Base-by-base conservation (phyloP, 768 basidiomycete species). In the Boletus pseudopeckii region DNA sequence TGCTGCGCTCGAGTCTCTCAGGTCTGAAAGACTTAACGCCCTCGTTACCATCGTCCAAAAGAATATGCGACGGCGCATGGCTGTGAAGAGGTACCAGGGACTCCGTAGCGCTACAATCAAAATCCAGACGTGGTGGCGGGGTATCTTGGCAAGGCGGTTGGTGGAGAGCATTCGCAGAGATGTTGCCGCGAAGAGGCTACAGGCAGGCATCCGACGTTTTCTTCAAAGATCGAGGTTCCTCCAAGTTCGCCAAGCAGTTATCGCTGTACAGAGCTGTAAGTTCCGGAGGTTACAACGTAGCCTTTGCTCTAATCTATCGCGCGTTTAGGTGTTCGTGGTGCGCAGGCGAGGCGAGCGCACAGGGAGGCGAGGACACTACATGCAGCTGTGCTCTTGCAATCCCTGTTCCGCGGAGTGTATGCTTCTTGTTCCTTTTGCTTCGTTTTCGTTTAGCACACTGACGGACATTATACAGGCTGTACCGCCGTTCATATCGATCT, bases 1-100 rank as follows among this genome's bases (percentile, higher is more conserved):
- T 51, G 96, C 97, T 26, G 89, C 90, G 7, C 79, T 99, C 42
- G 97, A 99, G 73, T 84, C 91, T 15, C 78, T 95, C 51, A 90
- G 97, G 38, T 86, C 93, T 7, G 85, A 90, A 55, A 80, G 90
- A 54, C 80, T 98, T 49, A 95, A 96, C 66, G 77, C 85, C 20
- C 83, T 99, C 74, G 92, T 95, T 56, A 97, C 94, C 13, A 82
- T 97, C 48, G 88, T 99, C 3, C 97, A 98, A 76, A 98, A 98
- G 83, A 98, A 98, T 71, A 88, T 98, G 78, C 83, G 90, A 45
- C 79, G 96, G 48, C 80, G 83, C 43, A 80, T 97, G 78, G 93
- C 91, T 7, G 79, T 87, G 55, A 91, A 88, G 68, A 81, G 78
- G 47, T 99, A 95, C 64, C 80, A 79, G 52, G 72, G 78, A 50